Evolutionary conservation across 106 monocot genomes (phyloP).

Genomic region (Cymbidium sinense): DNA sequence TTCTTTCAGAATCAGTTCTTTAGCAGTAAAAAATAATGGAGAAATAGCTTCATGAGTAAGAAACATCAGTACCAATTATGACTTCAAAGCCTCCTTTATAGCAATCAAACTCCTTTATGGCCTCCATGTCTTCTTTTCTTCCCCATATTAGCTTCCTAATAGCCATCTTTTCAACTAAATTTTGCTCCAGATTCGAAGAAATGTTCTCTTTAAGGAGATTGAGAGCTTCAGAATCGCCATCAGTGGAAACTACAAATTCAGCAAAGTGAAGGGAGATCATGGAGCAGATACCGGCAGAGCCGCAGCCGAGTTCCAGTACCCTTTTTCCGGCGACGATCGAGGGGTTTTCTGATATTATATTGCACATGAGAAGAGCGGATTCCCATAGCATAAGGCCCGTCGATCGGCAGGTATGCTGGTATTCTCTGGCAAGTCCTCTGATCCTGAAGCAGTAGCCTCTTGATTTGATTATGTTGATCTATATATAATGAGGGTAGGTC

Average conservation of each 20-base stretch:
- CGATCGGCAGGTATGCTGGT: constrained; percentile 93
- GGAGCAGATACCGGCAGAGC: constrained; percentile 89
- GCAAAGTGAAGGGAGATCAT: constrained; percentile 68
- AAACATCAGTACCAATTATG: constrained; percentile 87
- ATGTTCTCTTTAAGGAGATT: constrained; percentile 59
- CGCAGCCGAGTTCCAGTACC: constrained; percentile 81
- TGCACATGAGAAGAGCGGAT: constrained; percentile 73
- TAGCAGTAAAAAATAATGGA: constrained; percentile 81
- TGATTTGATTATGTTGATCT: constrained; percentile 54
- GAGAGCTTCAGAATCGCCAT: constrained; percentile 69
- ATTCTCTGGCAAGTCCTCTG: constrained; percentile 50
- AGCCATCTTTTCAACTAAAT: constrained; percentile 31
- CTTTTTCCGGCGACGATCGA: constrained; percentile 56
- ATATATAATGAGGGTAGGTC: not conserved
- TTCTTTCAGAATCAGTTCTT: constrained; percentile 34
- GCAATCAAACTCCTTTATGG: constrained; percentile 26
- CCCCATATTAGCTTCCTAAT: constrained; percentile 71
- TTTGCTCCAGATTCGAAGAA: constrained; percentile 36
- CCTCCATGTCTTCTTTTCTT: constrained; percentile 34
- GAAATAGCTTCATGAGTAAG: constrained; percentile 60
- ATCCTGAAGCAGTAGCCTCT: constrained; percentile 49
- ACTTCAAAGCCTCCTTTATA: constrained; percentile 53
- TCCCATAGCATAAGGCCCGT: constrained; percentile 97
- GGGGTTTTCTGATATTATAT: constrained; percentile 66
- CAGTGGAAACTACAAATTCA: constrained; percentile 67